Base-by-base conservation (phyloP, 192 early-diverging fungal genomes). In the Coemansia sp. region DNA sequence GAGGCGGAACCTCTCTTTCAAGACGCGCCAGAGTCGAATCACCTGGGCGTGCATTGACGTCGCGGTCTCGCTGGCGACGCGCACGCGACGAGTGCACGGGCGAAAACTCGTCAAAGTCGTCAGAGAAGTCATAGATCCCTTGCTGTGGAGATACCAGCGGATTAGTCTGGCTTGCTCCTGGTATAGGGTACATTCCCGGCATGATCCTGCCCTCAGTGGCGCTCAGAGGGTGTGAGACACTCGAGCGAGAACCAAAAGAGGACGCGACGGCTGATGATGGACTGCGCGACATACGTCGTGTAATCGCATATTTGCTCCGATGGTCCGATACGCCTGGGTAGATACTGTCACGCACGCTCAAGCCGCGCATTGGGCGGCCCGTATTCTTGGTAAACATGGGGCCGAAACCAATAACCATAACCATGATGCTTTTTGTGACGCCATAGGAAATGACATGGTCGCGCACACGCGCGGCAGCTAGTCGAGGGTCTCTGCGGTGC, bases 341-440 rank as follows among this genome's bases (percentile, higher is more conserved):
- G n/a, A 78, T 51, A 52, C 68, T 72, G 57, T 78, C 75, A 39
- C 69, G 67, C 47, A 71, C 69, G 43, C 65, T 68, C 46, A 78
- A 78, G 4, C 75, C 75, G 15, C 75, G 72, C 62, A 70, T 62
- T 5, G 66, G 72, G 17, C 67, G 72, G 4, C 60, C 58, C 1
- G 52, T 58, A 28, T 78, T 67, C 55, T 78, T 78, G 30, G 81
- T 68, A 62, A 90, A 89, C 60, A 95, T 64, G 48, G 91, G 89
- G 0, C 83, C 81, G 35, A 95, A 83, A 0, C 88, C 90, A 54
- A 95, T 83, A 7, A 93, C 78, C 91, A 95, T 93, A 14, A 95
- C 90, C 78, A 91, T 85, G 19, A 91, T 77, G 41, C 82, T 85
- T 27, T 85, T 82, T 35, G 80, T 82, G 1, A 86, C 88, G 11